Evolutionary conservation across 495 filamentous ascomycete genomes (phyloP).

Genomic region (Lineolata rhizophorae): DNA sequence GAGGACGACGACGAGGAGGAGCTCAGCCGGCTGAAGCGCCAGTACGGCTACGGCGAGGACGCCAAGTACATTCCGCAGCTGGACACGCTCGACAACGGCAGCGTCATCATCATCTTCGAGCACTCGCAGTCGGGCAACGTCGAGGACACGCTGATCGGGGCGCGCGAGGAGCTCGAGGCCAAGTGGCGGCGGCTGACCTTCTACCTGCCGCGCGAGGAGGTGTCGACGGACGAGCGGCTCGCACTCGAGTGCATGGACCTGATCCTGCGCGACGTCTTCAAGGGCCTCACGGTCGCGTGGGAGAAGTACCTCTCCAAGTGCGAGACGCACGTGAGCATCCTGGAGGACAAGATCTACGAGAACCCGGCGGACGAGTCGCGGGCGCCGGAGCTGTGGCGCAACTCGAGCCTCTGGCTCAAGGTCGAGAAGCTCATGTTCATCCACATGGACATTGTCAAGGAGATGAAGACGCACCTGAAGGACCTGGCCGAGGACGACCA

Average conservation of each 20-base stretch:
- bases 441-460: constrained; percentile 25
- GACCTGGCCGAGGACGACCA: constrained; percentile 14
- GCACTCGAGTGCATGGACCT: constrained; percentile 27
- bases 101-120: constrained; percentile 32
- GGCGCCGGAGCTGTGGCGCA: constrained; percentile 32
- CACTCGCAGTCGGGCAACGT: constrained; percentile 21
- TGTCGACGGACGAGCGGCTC: constrained; percentile 16
- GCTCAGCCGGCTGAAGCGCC: constrained; percentile 3
- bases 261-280: constrained; percentile 29
- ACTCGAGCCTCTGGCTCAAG: constrained; percentile 27
- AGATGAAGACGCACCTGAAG: constrained; percentile 19
- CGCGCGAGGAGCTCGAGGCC: constrained; percentile 26
- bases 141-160: constrained; percentile 27
- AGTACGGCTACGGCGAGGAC: constrained; percentile 3
- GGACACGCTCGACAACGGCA: constrained; percentile 25
- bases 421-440: constrained; percentile 30
- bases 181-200: constrained; percentile 31
- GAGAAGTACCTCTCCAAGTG: constrained; percentile 22
- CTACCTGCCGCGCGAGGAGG: constrained; percentile 17
- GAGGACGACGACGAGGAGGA: constrained; percentile 8
- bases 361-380: constrained; percentile 30
- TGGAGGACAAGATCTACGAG: constrained; percentile 36
- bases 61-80: constrained; percentile 12
- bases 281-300: constrained; percentile 23
- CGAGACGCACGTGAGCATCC: constrained; percentile 24